Conservation (phyloP, 1,139 yeast species). For the Pichiaceae sp. region DNA sequence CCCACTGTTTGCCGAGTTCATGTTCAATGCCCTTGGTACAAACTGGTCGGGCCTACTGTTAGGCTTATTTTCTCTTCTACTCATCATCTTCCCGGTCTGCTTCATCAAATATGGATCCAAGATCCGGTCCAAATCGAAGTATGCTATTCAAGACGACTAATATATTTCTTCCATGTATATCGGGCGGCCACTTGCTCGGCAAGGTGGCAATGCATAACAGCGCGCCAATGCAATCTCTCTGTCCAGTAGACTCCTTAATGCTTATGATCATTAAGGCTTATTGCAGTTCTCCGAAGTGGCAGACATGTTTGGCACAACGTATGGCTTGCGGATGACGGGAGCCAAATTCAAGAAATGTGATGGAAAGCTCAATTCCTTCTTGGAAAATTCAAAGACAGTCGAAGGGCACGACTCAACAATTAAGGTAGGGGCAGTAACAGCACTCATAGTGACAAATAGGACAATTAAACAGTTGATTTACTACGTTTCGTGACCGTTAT, state of each 20-base stretch:
- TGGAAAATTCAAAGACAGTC: background rate
- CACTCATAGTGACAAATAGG: background rate
- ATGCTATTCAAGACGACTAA: conserved; percentile 33
- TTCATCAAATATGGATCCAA: conserved; percentile 58
- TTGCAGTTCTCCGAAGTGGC: conserved; percentile 28
- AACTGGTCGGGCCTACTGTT: conserved; percentile 80
- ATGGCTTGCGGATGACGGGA: conserved; percentile 50
- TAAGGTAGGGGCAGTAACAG: background rate
- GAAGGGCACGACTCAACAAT: background rate
- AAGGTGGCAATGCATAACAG: too few relatives aligned
- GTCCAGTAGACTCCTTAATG: too few relatives aligned
- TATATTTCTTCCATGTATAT: background rate
- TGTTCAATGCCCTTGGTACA: conserved; percentile 68
- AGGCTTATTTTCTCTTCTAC: conserved; percentile 54
- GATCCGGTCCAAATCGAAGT: conserved; percentile 57
- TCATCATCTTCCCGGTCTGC: conserved; percentile 71
- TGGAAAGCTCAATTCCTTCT: background rate
- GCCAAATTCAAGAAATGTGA: conserved; percentile 38
- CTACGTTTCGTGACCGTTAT: too few relatives aligned
- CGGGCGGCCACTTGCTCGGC: background rate
- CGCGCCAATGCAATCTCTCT: too few relatives aligned
- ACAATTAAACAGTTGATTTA: too few relatives aligned
- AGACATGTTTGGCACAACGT: conserved; percentile 54
- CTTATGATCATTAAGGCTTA: too few relatives aligned
- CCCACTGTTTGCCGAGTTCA: conserved; percentile 69